phyloP scores from a whole-genome alignment of 1,284 basidiomycete species.

The Papiliotrema nemorosa region DNA sequence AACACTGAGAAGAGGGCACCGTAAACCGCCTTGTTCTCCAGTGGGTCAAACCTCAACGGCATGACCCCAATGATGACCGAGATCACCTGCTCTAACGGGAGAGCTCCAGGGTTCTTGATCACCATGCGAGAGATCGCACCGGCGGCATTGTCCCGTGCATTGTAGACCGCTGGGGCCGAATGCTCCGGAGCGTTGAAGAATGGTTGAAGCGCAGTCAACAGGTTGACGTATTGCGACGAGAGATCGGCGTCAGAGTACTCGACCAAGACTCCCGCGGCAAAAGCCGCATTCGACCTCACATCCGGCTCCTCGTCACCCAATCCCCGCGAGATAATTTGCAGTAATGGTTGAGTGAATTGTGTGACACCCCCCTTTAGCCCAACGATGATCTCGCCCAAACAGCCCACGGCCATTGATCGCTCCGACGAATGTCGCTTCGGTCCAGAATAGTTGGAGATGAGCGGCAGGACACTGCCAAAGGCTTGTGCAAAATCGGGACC shows the following conservation, averaged over 20 bases:
- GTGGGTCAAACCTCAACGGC: conserved; percentile 81
- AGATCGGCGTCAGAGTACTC: conserved; percentile 84
- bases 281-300: conserved; percentile 94
- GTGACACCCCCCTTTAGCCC: conserved; percentile 87
- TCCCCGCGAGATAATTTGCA: conserved; percentile 78
- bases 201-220: conserved; percentile 76
- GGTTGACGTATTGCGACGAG: conserved; percentile 70
- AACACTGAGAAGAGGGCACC: conserved; percentile 85
- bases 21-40: conserved; percentile 89
- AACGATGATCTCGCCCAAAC: conserved; percentile 90
- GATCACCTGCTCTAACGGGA: conserved; percentile 84
- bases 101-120: conserved; percentile 69
- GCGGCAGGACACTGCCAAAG: conserved; percentile 81
- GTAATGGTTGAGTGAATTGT: conserved; percentile 76
- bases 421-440: conserved; percentile 84
- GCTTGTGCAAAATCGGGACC: conserved; percentile 81
- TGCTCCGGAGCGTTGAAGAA: conserved; percentile 67
- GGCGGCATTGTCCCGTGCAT: conserved; percentile 92
- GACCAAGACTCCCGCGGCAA: conserved; percentile 86
- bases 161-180: conserved; percentile 59
- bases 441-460: conserved; percentile 90
- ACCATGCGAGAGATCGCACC: conserved; percentile 90
- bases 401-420: conserved; percentile 88
- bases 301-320: conserved; percentile 82
- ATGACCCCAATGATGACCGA: conserved; percentile 78